Percentiles rank a stretch among this genome's conserved stretches.
phyloP scores from a whole-genome alignment of 139 green algal species.

The Chlorella vulgaris region DNA sequence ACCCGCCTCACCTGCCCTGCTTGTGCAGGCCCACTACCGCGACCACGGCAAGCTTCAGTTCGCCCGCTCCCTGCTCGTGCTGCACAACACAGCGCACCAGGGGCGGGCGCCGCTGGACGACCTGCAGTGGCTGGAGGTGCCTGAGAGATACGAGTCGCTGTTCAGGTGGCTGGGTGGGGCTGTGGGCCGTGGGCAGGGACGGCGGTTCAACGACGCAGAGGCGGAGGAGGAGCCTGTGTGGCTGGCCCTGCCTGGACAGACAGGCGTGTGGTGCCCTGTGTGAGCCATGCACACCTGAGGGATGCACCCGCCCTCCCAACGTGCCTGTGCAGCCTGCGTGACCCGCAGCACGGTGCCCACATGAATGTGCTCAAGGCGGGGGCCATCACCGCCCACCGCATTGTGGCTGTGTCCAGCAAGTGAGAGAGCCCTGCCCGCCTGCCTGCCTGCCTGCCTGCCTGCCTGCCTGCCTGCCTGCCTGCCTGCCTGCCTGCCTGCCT shows the following conservation, averaged over 20 bases:
- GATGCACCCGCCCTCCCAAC: background rate
- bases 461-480: no score
- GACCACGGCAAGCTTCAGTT: conserved; percentile 92
- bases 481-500: no score
- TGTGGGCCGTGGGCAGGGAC: background rate
- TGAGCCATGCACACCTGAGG: no score
- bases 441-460: no score
- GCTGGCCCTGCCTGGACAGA: no score
- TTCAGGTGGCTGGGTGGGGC: background rate
- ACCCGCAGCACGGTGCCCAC: conserved; percentile 92
- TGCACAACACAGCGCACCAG: conserved; percentile 96
- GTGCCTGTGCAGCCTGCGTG: conserved; percentile 55
- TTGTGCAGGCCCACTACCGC: conserved; percentile 89
- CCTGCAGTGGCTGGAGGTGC: conserved; percentile 76
- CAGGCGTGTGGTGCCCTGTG: no score
- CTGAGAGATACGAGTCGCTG: conserved; percentile 66
- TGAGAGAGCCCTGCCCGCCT: conserved; percentile 46
- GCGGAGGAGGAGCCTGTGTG: no score
- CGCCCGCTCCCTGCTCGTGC: conserved; percentile 79
- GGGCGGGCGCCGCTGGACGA: conserved; percentile 89
- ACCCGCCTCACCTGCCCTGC: no score
- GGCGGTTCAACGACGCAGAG: no score
- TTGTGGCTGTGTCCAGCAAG: conserved; percentile 72
- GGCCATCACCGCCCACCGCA: conserved; percentile 60
- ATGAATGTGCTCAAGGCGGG: conserved; percentile 98